phyloP scores from a whole-genome alignment of 805 yeast genomes.

The Yarrowia yakushimensis region DNA sequence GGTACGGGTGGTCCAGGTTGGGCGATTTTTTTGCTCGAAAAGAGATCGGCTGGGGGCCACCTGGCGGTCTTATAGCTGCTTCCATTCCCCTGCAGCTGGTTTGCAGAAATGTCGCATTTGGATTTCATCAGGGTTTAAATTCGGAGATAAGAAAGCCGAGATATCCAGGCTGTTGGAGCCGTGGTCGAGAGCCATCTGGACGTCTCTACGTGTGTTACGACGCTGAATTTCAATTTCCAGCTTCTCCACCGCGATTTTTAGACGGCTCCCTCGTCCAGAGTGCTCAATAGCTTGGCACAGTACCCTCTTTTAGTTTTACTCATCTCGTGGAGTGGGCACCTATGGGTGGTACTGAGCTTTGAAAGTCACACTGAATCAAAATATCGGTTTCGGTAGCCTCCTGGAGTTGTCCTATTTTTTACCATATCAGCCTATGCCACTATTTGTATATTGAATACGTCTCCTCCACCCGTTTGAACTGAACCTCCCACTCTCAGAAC shows the following conservation, averaged over 20 bases:
- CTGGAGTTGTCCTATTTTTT: too few relatives aligned
- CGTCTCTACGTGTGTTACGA: neutral
- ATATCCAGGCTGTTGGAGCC: neutral
- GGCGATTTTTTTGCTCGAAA: neutral
- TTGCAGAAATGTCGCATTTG: slow-evolving; percentile 19
- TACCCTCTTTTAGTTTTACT: neutral
- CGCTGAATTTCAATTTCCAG: neutral
- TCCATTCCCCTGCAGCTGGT: slow-evolving; percentile 6
- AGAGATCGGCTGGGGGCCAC: slow-evolving; percentile 2
- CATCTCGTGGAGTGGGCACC: neutral
- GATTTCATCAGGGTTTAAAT: slow-evolving; percentile 9
- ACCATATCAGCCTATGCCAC: too few relatives aligned
- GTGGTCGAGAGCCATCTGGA: neutral
- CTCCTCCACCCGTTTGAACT: neutral
- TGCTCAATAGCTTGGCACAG: neutral
- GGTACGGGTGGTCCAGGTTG: neutral
- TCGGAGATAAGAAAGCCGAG: slow-evolving; percentile 19
- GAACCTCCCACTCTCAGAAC: neutral
- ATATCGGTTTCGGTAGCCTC: too few relatives aligned
- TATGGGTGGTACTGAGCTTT: too few relatives aligned
- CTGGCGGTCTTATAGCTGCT: slow-evolving; percentile 12
- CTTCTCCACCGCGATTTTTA: neutral
- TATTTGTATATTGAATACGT: neutral
- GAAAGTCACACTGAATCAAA: too few relatives aligned
- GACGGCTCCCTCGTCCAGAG: neutral